Evolutionary conservation across 2,329 filamentous ascomycete species (phyloP).

Genomic region (Aplosporella prunicola): DNA sequence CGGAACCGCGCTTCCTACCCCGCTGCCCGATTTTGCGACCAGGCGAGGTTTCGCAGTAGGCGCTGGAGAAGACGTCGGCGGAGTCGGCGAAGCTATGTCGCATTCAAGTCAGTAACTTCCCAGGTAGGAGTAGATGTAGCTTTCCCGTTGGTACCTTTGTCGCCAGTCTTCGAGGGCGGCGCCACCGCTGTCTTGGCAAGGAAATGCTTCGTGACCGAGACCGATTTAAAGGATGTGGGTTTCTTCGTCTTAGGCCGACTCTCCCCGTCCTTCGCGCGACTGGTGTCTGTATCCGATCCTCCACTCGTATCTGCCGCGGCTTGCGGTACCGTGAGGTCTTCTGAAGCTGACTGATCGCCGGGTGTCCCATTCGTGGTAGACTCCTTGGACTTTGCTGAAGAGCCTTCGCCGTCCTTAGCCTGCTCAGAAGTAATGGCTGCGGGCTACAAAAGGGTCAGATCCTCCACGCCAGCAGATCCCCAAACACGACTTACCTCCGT

Average conservation of each 20-base stretch:
- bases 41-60: slow-evolving; percentile 58
- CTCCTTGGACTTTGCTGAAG: slow-evolving; percentile 17
- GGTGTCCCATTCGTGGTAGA: slow-evolving; percentile 27
- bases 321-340: slow-evolving; percentile 18
- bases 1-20: slow-evolving; percentile 45
- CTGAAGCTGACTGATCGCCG: slow-evolving; percentile 23
- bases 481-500: slow-evolving; percentile 18
- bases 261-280: slow-evolving; percentile 51
- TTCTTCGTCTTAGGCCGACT: slow-evolving; percentile 52
- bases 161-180: slow-evolving; percentile 37
- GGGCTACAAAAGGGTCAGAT: slow-evolving; percentile 5
- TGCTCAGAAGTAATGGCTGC: slow-evolving; percentile 6
- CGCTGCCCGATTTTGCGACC: slow-evolving; percentile 63
- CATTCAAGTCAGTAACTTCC: neutral
- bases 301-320: slow-evolving; percentile 59
- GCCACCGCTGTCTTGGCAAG: slow-evolving; percentile 60
- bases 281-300: slow-evolving; percentile 67
- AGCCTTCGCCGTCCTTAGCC: slow-evolving; percentile 4
- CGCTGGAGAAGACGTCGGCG: slow-evolving; percentile 38
- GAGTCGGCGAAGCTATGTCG: neutral
- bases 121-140: neutral
- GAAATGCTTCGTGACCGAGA: slow-evolving; percentile 79
- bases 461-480: neutral
- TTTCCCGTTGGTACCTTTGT: slow-evolving; percentile 40
- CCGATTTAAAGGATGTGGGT: slow-evolving; percentile 69